Percentiles rank a stretch among this genome's conserved stretches.
These are phyloP conservation scores for Epichloe baconii DNA, from an alignment of 2,329 filamentous ascomycete species.

Conservation along the genomic window DNA sequence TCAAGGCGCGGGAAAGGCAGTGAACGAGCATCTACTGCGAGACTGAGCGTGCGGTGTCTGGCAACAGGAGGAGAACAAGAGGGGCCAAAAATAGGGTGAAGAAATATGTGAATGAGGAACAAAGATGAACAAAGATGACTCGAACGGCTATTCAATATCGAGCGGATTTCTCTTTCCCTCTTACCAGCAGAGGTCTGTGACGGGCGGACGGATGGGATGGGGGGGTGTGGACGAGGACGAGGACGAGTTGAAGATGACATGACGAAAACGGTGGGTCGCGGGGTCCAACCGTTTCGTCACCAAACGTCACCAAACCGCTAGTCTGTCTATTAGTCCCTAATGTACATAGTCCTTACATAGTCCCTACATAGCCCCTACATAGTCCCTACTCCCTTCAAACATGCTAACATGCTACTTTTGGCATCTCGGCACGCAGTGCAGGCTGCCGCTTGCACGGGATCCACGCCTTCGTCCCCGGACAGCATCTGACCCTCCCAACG, in stretches of 20 bases:
- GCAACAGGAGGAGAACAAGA: not conserved
- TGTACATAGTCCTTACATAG: too few species aligned
- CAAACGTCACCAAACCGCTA: too few species aligned
- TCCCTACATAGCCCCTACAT: too few species aligned
- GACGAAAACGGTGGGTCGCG: not conserved
- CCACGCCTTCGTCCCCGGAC: not conserved
- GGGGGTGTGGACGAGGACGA: too few species aligned
- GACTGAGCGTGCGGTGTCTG: not conserved
- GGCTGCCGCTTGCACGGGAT: not conserved
- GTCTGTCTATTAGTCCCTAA: too few species aligned
- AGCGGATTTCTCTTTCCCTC: not conserved
- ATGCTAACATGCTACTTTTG: not conserved
- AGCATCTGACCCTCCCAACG: not conserved
- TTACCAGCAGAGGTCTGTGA: slow-evolving; percentile 4
- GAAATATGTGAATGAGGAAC: not conserved
- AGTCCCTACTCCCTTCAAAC: too few species aligned
- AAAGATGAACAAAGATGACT: not conserved
- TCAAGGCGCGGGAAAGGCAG: too few species aligned
- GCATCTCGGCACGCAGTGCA: not conserved
- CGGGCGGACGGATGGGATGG: not conserved
- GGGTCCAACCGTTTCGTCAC: not conserved
- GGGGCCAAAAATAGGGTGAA: not conserved
- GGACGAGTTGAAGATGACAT: too few species aligned
- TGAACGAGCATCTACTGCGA: not conserved
- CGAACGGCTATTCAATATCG: not conserved